Conservation (phyloP, 257 asterid species). For the Fraxinus pennsylvanica region DNA sequence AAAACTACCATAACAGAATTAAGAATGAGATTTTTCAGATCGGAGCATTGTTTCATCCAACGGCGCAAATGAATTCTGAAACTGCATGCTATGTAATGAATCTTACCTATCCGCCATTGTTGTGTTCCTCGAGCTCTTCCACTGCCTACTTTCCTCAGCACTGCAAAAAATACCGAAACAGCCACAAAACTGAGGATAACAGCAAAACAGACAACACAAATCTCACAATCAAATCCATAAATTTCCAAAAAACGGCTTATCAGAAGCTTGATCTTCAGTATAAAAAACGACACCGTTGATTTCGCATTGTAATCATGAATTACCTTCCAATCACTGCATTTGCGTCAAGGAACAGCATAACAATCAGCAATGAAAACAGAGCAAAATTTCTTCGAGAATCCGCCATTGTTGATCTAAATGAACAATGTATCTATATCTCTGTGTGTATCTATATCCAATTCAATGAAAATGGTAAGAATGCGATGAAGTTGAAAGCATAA, state of each 20-base stretch:
- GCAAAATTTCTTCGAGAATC: neutral
- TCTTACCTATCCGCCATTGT: conserved; percentile 22
- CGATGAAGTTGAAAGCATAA: neutral
- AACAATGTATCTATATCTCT: neutral
- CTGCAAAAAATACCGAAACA: neutral
- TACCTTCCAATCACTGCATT: conserved; percentile 6
- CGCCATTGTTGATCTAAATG: neutral
- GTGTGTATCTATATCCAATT: neutral
- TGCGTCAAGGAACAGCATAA: neutral
- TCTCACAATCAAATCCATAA: neutral
- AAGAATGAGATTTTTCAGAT: conserved; percentile 1
- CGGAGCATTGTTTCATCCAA: neutral
- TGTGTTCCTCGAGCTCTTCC: conserved; percentile 7
- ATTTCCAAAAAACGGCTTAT: neutral
- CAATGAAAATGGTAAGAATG: neutral
- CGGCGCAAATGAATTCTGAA: neutral
- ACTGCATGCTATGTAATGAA: neutral
- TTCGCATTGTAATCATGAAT: neutral
- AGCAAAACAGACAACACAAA: neutral
- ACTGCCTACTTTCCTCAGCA: conserved; percentile 1
- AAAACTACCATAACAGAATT: conserved; percentile 1
- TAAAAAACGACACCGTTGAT: neutral
- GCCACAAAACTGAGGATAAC: neutral
- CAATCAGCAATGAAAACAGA: conserved; percentile 3
- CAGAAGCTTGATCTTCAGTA: neutral